Conservation (phyloP, 805 yeast genomes). For the Kodamaea hsintzibuensis region DNA sequence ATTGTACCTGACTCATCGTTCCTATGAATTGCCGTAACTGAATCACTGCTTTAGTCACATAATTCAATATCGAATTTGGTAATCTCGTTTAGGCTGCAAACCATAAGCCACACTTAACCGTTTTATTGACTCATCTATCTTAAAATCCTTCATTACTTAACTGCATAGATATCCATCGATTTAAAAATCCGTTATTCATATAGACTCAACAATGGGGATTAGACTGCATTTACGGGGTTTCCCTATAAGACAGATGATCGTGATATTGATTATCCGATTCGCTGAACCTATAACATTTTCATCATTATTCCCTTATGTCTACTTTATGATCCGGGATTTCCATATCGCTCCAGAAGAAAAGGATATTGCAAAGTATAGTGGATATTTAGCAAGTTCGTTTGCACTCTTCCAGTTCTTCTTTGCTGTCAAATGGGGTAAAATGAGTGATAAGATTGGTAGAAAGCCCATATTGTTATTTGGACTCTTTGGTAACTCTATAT, state of each 20-base stretch:
- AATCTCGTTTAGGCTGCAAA: too few species aligned
- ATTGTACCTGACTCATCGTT: too few species aligned
- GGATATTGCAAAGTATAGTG: conserved; percentile 59
- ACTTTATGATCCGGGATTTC: conserved; percentile 62
- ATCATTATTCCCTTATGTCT: conserved; percentile 62
- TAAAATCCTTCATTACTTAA: not conserved
- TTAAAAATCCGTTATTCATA: not conserved
- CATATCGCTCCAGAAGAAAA: conserved; percentile 47
- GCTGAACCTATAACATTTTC: conserved; percentile 67
- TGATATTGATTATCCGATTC: conserved; percentile 47
- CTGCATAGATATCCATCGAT: not conserved
- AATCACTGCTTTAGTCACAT: too few species aligned
- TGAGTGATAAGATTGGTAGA: conserved; percentile 57
- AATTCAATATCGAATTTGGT: too few species aligned
- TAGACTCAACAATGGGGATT: not conserved
- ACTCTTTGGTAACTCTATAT: conserved; percentile 48
- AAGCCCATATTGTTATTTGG: conserved; percentile 56
- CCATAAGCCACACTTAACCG: too few species aligned
- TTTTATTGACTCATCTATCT: too few species aligned
- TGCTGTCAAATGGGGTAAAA: conserved; percentile 60
- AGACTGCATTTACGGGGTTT: conserved; percentile 36
- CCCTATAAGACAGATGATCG: conserved; percentile 51
- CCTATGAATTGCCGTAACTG: too few species aligned
- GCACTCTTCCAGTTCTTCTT: conserved; percentile 60
- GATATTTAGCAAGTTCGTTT: conserved; percentile 60